Evolutionary conservation across 2,329 filamentous ascomycete genomes (phyloP), one percentile per base, ranked within the genome.

Genomic region (Zasmidium angulare): DNA sequence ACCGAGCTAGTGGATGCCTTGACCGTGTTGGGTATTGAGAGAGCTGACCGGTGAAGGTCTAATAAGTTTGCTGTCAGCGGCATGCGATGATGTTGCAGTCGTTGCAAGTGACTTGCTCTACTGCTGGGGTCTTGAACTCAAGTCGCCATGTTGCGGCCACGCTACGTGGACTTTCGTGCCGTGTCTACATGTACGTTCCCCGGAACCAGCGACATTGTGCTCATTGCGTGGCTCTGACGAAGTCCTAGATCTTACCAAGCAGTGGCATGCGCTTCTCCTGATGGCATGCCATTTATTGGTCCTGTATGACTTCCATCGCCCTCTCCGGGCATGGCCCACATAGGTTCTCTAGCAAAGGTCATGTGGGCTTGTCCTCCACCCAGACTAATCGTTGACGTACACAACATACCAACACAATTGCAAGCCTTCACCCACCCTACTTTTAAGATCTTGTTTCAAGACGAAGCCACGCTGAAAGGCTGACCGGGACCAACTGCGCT

Each of bases 11-110:
- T 50, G 22, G 20, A 10, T 50, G 2, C 29, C 26, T 50, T 24
- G 22, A 22, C 48, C 22, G 48, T 50, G 10, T 29, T 50, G 11
- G 48, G 22, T 23, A 2, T 17, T 50, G 11, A 50, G 9, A 24
- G 23, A 11, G 22, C 22, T 29, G 48, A 50, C 48, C 48, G 48
- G 48, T 50, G 48, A 50, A 50, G 48, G 22, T 50, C 22, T 29
- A 50, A 50, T 24, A 23, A 50, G 48, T 19, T 26, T 29, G 48
- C 48, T 26, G 20, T 50, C 48, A 50, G 20, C 48, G 48, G 9
- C 36, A 19, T 43, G 36, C 36, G n/a, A 43, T 43, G 36, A 43
- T 14, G 36, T 43, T 43, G 36, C 36, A 43, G 36, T 7, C 7
- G 14, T 43, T 43, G 11, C 36, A 43, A 43, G 36, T 43, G 12